Base-by-base conservation (phyloP, 768 basidiomycete genomes). In the Cystofilobasidium bisporidii region DNA sequence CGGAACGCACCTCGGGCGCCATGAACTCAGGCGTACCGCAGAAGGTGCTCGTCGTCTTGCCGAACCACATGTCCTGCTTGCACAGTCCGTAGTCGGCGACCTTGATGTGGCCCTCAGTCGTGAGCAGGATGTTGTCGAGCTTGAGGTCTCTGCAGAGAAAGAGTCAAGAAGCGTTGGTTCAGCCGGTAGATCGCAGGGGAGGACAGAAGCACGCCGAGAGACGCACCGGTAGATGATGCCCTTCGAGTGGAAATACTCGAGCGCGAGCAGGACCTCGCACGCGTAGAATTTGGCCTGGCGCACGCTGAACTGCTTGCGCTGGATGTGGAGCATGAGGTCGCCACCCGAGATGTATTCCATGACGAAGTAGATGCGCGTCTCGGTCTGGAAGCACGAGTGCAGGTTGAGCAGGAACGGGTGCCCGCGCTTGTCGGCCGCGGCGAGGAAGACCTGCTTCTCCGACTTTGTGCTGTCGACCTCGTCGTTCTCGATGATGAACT, bases 1-100 rank as follows among this genome's bases (percentile, higher is more conserved):
- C n/a, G n/a, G 14, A 14, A 24, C 82, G 47, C 69, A 93, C 94
- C 83, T 99, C 96, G 3, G 96, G 96, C 26, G 96, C 96, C 96
- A 99, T 98, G 78, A 98, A 98, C 77, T 99, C 96, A 0, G 96
- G 96, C 22, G 96, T 99, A 62, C 96, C 96, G 79, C 96, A 99
- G 79, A 99, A 99, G 3, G 96, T 99, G 77, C 90, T 91, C 3
- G 96, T 99, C 26, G 93, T 97, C 73, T 87, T 85, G 20, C 92
- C 92, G 72, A 82, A 85, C 89, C 90, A 93, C 94, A 99, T 98
- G 24, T 98, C 91, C 75, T 98, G 96, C 77, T 99, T 99, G 79
- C 96, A 99, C 55, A 99, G 81, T 78, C 96, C 96, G 77, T 98
- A 99, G 81, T 98, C 96, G 62, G 92, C 96, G 18, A 99, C 92